These are phyloP conservation scores for Aspergillus hancockii DNA, from an alignment of 495 filamentous ascomycete genomes.

Conservation along the genomic window DNA sequence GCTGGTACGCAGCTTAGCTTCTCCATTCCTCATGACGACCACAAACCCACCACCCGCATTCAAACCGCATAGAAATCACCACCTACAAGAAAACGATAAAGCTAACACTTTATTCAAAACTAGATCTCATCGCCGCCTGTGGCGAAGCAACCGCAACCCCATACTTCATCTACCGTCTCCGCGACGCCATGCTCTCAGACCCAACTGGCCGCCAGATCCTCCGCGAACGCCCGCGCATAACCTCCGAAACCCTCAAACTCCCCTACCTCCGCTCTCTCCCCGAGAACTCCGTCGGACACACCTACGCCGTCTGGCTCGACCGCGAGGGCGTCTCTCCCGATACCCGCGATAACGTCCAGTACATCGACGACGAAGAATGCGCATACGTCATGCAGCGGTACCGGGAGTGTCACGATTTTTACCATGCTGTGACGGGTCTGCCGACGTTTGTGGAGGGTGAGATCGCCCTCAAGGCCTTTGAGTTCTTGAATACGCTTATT, in stretches of 20 bases:
- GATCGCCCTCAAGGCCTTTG: conserved; percentile 91
- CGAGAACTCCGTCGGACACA: conserved; percentile 73
- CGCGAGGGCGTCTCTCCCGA: conserved; percentile 90
- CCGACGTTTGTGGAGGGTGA: conserved; percentile 93
- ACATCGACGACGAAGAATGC: conserved; percentile 92
- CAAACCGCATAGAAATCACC: not conserved
- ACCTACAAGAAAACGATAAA: not conserved
- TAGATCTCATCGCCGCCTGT: conserved; percentile 90
- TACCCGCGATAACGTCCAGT: conserved; percentile 76
- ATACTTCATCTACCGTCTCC: conserved; percentile 92
- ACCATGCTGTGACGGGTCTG: conserved; percentile 90
- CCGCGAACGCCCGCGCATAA: conserved; percentile 84
- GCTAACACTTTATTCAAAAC: not conserved
- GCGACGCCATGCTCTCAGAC: conserved; percentile 82
- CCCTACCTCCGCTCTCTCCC: conserved; percentile 70
- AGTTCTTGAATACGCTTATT: conserved; percentile 90
- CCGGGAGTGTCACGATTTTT: conserved; percentile 97
- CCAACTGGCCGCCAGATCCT: conserved; percentile 90
- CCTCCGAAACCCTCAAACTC: conserved; percentile 72
- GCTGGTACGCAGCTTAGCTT: conserved; percentile 52
- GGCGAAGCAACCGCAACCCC: conserved; percentile 93
- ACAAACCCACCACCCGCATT: not conserved
- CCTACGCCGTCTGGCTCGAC: conserved; percentile 87
- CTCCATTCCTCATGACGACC: not conserved
- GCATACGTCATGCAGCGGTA: conserved; percentile 99